Percentiles rank a stretch among this genome's conserved stretches.
These are phyloP conservation scores for Stemphylium beticola DNA, from an alignment of 2,329 filamentous ascomycete species.

Conservation along the genomic window DNA sequence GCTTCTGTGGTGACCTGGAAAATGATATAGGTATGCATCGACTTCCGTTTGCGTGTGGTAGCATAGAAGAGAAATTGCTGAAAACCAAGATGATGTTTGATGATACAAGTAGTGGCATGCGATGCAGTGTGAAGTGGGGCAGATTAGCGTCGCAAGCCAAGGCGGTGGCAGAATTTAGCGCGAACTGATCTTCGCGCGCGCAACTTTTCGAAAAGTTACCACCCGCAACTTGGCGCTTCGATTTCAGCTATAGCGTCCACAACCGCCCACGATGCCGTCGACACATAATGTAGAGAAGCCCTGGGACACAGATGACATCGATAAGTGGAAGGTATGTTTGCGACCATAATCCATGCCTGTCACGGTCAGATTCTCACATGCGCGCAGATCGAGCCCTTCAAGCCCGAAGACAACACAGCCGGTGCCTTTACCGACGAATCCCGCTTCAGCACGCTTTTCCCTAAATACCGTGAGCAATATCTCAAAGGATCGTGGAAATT, in stretches of 20 bases:
- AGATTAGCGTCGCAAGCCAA: not conserved
- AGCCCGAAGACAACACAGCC: constrained; percentile 79
- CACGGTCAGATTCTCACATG: constrained; percentile 1
- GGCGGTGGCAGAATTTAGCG: constrained; percentile 18
- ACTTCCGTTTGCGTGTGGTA: no score
- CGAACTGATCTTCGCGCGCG: constrained; percentile 4
- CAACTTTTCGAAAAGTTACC: constrained; percentile 19
- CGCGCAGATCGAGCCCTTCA: constrained; percentile 77
- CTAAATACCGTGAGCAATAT: constrained; percentile 95
- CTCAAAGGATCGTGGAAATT: constrained; percentile 92
- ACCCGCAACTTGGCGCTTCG: not conserved
- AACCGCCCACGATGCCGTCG: constrained; percentile 71
- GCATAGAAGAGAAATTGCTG: no score
- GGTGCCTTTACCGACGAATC: constrained; percentile 94
- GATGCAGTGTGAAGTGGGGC: not conserved
- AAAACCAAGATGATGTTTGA: not conserved
- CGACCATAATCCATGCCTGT: not conserved
- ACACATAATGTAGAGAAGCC: constrained; percentile 77
- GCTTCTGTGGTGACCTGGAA: no score
- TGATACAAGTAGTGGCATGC: not conserved
- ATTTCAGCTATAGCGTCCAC: not conserved
- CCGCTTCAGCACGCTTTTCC: constrained; percentile 84
- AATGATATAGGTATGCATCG: no score
- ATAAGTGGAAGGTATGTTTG: constrained; percentile 81
- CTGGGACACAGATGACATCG: constrained; percentile 94